Conservation (phyloP, 257 asterid genomes). For the Forsythia viridissima region DNA sequence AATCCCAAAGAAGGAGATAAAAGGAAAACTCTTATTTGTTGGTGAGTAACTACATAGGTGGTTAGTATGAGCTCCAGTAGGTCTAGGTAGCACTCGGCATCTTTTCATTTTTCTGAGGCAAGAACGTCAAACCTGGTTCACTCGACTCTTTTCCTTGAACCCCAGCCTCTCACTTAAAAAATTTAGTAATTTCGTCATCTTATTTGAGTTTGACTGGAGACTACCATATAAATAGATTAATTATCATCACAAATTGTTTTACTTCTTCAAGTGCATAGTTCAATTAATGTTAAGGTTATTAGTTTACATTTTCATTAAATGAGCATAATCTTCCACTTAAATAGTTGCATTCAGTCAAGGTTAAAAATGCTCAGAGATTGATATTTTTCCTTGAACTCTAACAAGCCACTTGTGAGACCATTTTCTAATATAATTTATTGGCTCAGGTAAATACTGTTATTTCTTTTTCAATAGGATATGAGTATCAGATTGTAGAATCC, state of each 20-base stretch:
- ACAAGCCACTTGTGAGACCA: background rate
- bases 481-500: background rate
- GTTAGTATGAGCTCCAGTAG: background rate
- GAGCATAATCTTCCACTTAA: background rate
- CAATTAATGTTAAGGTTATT: background rate
- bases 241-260: no score
- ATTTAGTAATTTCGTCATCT: background rate
- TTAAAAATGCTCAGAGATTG: slow-evolving; percentile 10
- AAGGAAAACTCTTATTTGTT: background rate
- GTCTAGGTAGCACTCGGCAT: background rate
- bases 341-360: background rate
- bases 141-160: background rate
- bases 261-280: background rate
- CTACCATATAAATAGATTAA: background rate
- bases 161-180: background rate
- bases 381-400: background rate
- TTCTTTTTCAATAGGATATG: background rate
- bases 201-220: background rate
- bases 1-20: background rate
- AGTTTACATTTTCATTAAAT: background rate
- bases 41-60: background rate
- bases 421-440: background rate
- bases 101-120: background rate
- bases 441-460: background rate
- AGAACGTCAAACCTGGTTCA: background rate